Percentiles rank a stretch among this genome's conserved stretches.
phyloP scores from a whole-genome alignment of 139 green algal genomes.

The Zygnema cylindricum region DNA sequence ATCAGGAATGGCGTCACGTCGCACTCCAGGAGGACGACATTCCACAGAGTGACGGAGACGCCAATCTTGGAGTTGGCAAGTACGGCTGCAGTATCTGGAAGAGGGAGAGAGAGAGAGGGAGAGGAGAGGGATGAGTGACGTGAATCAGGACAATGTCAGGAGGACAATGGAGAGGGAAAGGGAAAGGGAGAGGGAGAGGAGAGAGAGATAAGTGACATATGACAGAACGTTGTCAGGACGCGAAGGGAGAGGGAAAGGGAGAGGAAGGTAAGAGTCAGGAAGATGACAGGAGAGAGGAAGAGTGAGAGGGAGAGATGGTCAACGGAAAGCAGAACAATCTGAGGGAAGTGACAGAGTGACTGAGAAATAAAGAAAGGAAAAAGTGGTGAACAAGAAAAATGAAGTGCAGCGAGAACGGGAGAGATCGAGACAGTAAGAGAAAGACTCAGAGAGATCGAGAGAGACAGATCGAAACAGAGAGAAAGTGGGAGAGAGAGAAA shows the following conservation, averaged over 20 bases:
- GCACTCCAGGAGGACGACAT: neutral
- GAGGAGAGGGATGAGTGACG: no score
- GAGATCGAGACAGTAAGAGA: neutral
- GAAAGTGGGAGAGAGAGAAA: neutral
- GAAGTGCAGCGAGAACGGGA: neutral
- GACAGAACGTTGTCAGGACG: neutral
- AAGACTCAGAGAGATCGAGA: no score
- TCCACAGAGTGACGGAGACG: constrained; percentile 3
- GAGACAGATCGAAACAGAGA: neutral
- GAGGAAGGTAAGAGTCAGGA: neutral
- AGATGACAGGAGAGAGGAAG: neutral
- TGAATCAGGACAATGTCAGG: no score
- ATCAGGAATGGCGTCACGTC: neutral
- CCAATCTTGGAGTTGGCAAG: constrained; percentile 54
- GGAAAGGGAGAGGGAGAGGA: neutral
- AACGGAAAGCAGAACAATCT: neutral
- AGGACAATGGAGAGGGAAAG: neutral
- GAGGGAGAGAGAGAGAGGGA: neutral
- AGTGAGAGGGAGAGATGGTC: neutral
- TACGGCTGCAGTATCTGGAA: constrained; percentile 46
- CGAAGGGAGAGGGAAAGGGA: neutral
- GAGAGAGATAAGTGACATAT: neutral
- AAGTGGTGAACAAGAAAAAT: neutral
- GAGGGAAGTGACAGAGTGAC: neutral
- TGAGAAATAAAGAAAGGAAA: neutral